phyloP scores from a whole-genome alignment of 176 grass and related monocot genomes.

The Zoysia japonica region DNA sequence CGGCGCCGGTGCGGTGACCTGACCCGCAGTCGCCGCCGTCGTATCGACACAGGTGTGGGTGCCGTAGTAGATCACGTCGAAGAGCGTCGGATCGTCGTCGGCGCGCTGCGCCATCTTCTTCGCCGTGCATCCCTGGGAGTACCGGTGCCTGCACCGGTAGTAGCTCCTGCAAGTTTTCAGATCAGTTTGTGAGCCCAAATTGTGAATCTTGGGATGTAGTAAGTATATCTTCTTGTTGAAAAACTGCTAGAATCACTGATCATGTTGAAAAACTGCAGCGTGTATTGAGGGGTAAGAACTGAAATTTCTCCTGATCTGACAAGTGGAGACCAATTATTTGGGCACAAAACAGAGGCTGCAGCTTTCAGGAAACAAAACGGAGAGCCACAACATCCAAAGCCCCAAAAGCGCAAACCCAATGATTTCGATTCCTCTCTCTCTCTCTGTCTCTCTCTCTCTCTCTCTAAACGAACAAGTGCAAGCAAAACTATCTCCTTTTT shows the following conservation, averaged over 20 bases:
- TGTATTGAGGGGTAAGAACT: no score
- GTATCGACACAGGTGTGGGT: no score
- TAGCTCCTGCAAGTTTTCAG: conserved; percentile 45
- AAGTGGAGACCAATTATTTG: conserved; percentile 17
- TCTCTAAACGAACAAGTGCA: no score
- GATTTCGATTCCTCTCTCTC: not conserved
- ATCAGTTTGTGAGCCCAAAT: no score
- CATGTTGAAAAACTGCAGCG: not conserved
- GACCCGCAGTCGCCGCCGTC: no score
- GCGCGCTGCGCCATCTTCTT: conserved; percentile 64
- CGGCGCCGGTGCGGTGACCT: no score
- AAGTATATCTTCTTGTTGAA: no score
- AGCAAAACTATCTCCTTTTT: no score
- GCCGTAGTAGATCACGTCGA: conserved; percentile 59
- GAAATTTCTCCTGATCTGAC: conserved; percentile 1
- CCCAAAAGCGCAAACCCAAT: not conserved
- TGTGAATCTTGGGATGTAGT: no score
- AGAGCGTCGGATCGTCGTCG: conserved; percentile 47
- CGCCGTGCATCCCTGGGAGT: conserved; percentile 45
- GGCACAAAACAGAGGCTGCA: not conserved
- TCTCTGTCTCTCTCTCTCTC: no score
- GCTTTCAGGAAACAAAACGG: not conserved
- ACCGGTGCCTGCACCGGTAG: conserved; percentile 63
- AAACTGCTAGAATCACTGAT: not conserved
- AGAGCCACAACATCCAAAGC: not conserved